Base-by-base conservation (phyloP, 1,284 basidiomycete genomes). In the Heliocybe sulcata region DNA sequence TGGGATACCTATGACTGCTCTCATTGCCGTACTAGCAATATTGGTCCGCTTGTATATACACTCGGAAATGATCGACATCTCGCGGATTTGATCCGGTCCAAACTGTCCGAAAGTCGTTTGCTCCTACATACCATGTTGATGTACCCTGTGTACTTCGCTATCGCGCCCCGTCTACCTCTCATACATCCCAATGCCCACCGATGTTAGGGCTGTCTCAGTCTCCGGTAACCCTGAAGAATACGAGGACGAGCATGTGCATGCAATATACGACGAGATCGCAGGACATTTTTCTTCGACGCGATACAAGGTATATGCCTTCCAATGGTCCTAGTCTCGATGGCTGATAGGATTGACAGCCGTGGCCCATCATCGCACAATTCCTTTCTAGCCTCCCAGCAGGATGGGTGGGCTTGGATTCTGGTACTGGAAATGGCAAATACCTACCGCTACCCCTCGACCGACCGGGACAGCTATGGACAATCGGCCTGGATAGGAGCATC, bases 351-450 rank as follows among this genome's bases (percentile, higher is more conserved):
- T 54, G 55, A 54, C 64, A 94, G 88, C 94, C 94, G 57, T 99
- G 96, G 96, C 96, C 96, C 0, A 83, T 98, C 57, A 92, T 98
- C 50, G 80, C 87, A 10, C 68, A 73, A 19, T 99, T 98, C 67
- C 77, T 99, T 35, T 75, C 79, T 3, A 80, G 78, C 16, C 67
- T 98, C 1, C 84, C 91, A 2, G 70, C 83, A 8, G 88, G 92
- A 22, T 90, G 83, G 67, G 71, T 98, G 22, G 96, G 97, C 3
- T 80, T 98, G 14, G 97, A 99, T 69, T 87, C 93, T 11, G 97
- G 97, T 8, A 95, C 94, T 19, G 97, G 97, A 0, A 99, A 99
- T 62, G 97, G 97, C 48, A 98, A 98, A 77, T 98, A 98, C 69
- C 80, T 99, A 1, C 83, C 87, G 2, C 72, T 90, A 20, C 84